Base-by-base conservation (phyloP, 2,329 filamentous ascomycete species). In the Pseudocercospora fijiensis region DNA sequence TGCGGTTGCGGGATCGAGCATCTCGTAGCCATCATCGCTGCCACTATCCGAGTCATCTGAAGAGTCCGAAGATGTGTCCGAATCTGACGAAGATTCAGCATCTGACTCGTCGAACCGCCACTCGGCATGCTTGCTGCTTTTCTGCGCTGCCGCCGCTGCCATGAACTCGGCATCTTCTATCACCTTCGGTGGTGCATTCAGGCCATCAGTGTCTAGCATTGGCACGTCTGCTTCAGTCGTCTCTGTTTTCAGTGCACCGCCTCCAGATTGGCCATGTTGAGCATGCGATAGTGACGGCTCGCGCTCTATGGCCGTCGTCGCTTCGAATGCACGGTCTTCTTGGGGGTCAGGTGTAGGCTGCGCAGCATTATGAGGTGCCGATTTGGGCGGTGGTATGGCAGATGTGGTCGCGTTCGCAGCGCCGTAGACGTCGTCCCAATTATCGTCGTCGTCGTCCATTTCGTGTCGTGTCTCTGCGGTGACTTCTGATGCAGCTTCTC, bases 1-100 rank as follows among this genome's bases (percentile, higher is more conserved):
- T 62, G 91, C 89, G 75, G 96, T 92, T 72, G 93, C 91, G 1
- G 92, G 86, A 60, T 88, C 88, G 1, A 97, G 81, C 47, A 93
- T 83, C 59, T 90, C 85, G 71, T 92, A 92, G 28, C 85, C 85
- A 37, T 82, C 82, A 59, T 87, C 87, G 59, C 85, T 73, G 22
- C 69, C 71, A n/a, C 67, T 67, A 56, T 73, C 84, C 1, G 84
- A 85, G 64, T 85, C 84, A 61, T 86, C 84, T 13, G 73, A 74
- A 9, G 67, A 69, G 60, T 77, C 75, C 2, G 69, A 69, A 64
- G 72, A 70, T 8, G 66, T 66, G 58, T 79, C 79, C 20, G 81
- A 79, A 57, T 84, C 83, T n/a, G 84, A 85, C 0, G 84, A 85
- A 43, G 84, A 84, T 65, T 88, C 85, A 2, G 86, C 87, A 22